phyloP scores from a whole-genome alignment of 129 eudicot genomes.

The Rutidosis leptorrhynchoides region DNA sequence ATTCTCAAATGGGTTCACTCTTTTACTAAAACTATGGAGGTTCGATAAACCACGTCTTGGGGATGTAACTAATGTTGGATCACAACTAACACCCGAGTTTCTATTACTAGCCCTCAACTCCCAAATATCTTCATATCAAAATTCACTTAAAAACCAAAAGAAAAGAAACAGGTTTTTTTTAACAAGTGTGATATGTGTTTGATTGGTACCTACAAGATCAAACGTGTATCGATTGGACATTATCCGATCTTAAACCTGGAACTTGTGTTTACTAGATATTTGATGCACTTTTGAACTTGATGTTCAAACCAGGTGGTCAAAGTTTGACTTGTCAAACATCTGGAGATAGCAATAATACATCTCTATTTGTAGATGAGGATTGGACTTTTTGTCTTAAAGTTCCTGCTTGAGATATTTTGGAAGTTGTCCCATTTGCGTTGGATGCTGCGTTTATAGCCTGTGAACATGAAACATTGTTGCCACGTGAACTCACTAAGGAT shows the following conservation, averaged over 20 bases:
- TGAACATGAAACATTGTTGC: conserved; percentile 77
- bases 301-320: conserved; percentile 69
- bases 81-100: conserved; percentile 82
- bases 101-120: conserved; percentile 71
- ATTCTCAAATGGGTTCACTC: conserved; percentile 88
- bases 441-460: conserved; percentile 93
- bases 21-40: conserved; percentile 86
- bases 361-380: conserved; percentile 64
- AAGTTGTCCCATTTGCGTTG: conserved; percentile 92
- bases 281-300: conserved; percentile 74
- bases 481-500: conserved; percentile 96
- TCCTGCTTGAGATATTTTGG: conserved; percentile 97
- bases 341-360: conserved; percentile 69
- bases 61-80: conserved; percentile 66
- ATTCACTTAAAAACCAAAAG: conserved; percentile 40
- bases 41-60: conserved; percentile 87
- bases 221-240: conserved; percentile 79
- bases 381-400: conserved; percentile 44
- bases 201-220: conserved; percentile 91
- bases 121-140: conserved; percentile 55
- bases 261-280: conserved; percentile 81
- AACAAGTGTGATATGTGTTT: conserved; percentile 25
- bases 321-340: conserved; percentile 50
- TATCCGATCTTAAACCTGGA: conserved; percentile 81
- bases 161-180: conserved; percentile 33